Evolutionary conservation across 2,329 filamentous ascomycete genomes (phyloP).

Genomic region (Tolypocladium tropicale): DNA sequence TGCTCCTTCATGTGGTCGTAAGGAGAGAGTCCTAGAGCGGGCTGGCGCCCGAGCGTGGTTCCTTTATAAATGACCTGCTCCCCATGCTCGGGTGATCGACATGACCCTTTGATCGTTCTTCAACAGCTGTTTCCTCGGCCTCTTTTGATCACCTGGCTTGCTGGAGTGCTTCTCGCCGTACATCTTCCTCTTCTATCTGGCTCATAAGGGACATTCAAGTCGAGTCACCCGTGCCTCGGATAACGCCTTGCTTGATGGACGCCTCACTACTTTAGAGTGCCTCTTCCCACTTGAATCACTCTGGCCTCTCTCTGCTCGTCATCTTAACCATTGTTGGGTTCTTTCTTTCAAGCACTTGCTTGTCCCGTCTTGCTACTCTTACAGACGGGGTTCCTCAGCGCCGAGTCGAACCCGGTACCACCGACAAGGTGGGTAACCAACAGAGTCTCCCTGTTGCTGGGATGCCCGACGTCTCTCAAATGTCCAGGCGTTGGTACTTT

Average conservation of each 20-base stretch:
- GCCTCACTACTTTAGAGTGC: background rate
- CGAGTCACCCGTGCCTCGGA: background rate
- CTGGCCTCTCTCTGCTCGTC: background rate
- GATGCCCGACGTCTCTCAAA: conserved; percentile 6
- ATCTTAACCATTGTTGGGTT: background rate
- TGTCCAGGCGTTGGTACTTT: conserved; percentile 26
- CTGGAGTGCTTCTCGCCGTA: background rate
- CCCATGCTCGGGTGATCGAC: conserved; percentile 2
- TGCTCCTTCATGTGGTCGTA: conserved; percentile 1
- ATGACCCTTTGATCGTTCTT: conserved; percentile 1
- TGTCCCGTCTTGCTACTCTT: conserved; percentile 1
- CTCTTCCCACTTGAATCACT: background rate
- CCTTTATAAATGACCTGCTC: background rate
- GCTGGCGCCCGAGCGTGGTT: background rate
- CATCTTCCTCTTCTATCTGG: background rate
- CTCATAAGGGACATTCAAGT: background rate
- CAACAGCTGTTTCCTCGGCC: background rate
- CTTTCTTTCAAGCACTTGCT: background rate
- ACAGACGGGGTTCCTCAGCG: conserved; percentile 1
- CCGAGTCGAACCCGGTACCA: background rate
- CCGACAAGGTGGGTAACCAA: conserved; percentile 10
- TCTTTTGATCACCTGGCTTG: conserved; percentile 3
- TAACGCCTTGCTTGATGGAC: background rate
- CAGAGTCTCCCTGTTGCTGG: conserved; percentile 4
- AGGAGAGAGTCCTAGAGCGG: background rate